phyloP scores from a whole-genome alignment of 441 rosid genomes.

The Croton laevigatus region DNA sequence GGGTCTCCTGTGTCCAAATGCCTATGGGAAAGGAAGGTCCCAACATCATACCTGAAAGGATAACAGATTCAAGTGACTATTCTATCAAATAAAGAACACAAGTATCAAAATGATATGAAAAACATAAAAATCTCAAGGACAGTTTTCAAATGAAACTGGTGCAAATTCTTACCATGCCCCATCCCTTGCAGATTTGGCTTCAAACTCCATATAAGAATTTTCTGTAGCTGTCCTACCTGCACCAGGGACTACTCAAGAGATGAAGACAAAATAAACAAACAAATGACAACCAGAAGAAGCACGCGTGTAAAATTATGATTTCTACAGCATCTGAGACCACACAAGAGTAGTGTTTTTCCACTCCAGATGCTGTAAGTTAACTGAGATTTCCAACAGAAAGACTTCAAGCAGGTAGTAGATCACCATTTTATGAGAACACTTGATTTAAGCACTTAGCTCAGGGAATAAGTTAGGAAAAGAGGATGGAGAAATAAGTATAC shows the following conservation, averaged over 20 bases:
- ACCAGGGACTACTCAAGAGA: conserved; percentile 38
- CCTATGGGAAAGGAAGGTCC: conserved; percentile 74
- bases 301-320: not conserved
- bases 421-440: conserved; percentile 6
- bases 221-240: conserved; percentile 61
- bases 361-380: not conserved
- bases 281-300: conserved; percentile 8
- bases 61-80: conserved; percentile 3
- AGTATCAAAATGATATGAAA: conserved; percentile 2
- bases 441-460: not conserved
- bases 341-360: not conserved
- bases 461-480: not conserved
- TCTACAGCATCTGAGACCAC: not conserved
- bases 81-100: conserved; percentile 7
- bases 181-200: conserved; percentile 94
- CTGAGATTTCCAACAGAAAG: conserved; percentile 6
- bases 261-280: conserved; percentile 13
- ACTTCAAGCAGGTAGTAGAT: not conserved
- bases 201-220: conserved; percentile 69
- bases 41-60: conserved; percentile 85
- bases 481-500: not conserved
- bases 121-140: not conserved
- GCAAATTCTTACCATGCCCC: conserved; percentile 80
- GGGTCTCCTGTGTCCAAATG: conserved; percentile 79
- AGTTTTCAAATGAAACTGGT: conserved; percentile 13